Base-by-base conservation (phyloP, 495 filamentous ascomycete species). In the Penicillium arizonense region DNA sequence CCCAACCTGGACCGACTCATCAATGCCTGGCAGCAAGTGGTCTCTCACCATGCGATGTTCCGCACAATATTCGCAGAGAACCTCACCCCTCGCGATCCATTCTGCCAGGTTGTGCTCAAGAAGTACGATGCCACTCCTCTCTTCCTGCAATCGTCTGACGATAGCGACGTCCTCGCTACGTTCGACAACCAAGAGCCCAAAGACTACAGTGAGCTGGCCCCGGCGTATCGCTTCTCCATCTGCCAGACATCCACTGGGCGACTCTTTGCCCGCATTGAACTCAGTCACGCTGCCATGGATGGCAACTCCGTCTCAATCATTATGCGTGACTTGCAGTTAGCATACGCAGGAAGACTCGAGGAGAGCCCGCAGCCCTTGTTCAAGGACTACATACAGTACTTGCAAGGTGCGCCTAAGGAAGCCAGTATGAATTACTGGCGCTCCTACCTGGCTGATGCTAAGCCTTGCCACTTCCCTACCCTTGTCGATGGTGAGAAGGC, bases 231-330 rank as follows among this genome's bases (percentile, higher is more conserved):
- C 20, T 74, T 81, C 53, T 76, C 70, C 9, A 72, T 77, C 24
- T 79, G 71, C 33, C 62, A 76, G 52, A 79, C 74, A 5, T 45
- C 59, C 1, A 63, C 53, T 2, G 65, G 68, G 0, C 63, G 63
- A 26, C 52, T 86, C 0, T 74, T 79, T 28, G 79, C 74, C 47
- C 74, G 76, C 41, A 53, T 86, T 18, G 82, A 87, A 42, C 64
- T 86, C 20, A 85, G 75, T 54, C 79, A 84, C 59, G 70, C 77
- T 14, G 67, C 77, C 9, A 74, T 78, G 64, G 75, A 83, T 68
- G 79, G 71, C 6, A 56, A 63, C 30, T 81, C 79, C 0, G 73
- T 79, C 43, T 75, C 74, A 0, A 68, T 75, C 18, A 75, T 82
- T 18, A 41, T 79, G 10, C 65, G 69, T 0, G 79, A 82, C 18